These are phyloP conservation scores for Gyromitra esculenta DNA, from an alignment of 2,329 filamentous ascomycete species.

Conservation along the genomic window DNA sequence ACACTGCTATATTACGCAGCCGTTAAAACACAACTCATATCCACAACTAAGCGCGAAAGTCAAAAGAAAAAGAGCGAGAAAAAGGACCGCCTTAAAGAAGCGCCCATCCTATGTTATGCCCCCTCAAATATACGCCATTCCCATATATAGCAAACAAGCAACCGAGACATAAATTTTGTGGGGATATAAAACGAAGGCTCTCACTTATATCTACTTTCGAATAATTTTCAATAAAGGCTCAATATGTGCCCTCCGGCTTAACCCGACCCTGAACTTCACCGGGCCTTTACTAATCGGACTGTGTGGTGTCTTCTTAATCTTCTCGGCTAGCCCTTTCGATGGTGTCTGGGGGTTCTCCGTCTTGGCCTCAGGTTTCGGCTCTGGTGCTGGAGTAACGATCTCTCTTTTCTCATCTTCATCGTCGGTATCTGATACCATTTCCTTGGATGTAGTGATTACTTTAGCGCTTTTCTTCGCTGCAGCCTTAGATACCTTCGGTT, in stretches of 20 bases:
- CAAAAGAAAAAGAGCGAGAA: slow-evolving; percentile 1
- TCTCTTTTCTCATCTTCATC: not conserved
- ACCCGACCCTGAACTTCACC: slow-evolving; percentile 62
- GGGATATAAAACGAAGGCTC: slow-evolving; percentile 1
- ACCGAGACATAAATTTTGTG: slow-evolving; percentile 5
- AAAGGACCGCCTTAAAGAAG: not conserved
- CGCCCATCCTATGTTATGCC: slow-evolving; percentile 1
- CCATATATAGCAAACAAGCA: slow-evolving; percentile 9
- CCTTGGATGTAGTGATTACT: not conserved
- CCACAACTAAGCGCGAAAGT: not conserved
- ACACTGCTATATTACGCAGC: not conserved
- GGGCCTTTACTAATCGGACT: slow-evolving; percentile 51
- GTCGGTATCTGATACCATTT: slow-evolving; percentile 16
- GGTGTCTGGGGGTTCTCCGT: slow-evolving; percentile 19
- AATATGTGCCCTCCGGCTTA: slow-evolving; percentile 65
- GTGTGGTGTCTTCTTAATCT: slow-evolving; percentile 32
- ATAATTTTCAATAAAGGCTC: slow-evolving; percentile 64
- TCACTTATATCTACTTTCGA: slow-evolving; percentile 60
- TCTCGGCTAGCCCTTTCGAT: slow-evolving; percentile 18
- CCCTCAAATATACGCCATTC: slow-evolving; percentile 3
- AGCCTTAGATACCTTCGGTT: slow-evolving; percentile 15
- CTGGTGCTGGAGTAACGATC: not conserved
- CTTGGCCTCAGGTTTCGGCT: slow-evolving; percentile 8
- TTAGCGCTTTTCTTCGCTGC: slow-evolving; percentile 3
- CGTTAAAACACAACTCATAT: not conserved